Conservation (phyloP, 169 alveolate species). For the Plasmodium sp. region DNA sequence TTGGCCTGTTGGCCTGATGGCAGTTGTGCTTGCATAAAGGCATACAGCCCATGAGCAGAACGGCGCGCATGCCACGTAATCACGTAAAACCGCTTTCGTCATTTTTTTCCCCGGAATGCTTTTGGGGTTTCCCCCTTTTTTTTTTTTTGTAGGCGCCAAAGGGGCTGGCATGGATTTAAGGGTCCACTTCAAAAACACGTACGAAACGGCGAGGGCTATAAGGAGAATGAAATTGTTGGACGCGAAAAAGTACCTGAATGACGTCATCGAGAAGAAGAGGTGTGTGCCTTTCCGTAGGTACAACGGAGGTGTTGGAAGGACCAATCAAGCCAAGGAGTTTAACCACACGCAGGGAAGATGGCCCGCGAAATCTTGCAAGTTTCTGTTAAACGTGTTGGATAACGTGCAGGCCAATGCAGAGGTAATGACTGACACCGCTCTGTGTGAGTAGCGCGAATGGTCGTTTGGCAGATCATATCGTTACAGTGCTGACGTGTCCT, state of each 20-base stretch:
- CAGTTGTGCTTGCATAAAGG: not conserved
- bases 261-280: conserved; percentile 96
- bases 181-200: conserved; percentile 97
- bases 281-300: conserved; percentile 97
- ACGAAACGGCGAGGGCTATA: conserved; percentile 97
- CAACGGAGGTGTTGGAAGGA: conserved; percentile 98
- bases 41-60: not conserved
- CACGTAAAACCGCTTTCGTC: not conserved
- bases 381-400: conserved; percentile 92
- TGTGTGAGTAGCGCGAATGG: conserved; percentile 19
- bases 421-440: conserved; percentile 74
- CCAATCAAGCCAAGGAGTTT: conserved; percentile 97
- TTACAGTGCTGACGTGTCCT: conserved; percentile 29
- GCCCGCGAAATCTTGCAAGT: conserved; percentile 97
- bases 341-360: conserved; percentile 97
- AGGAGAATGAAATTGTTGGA: conserved; percentile 93
- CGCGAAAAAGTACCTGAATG: conserved; percentile 95
- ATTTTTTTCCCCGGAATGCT: not conserved
- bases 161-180: conserved; percentile 91
- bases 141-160: conserved; percentile 35
- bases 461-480: conserved; percentile 51
- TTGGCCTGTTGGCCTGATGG: not conserved
- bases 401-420: conserved; percentile 97
- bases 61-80: not conserved
- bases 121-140: not conserved